These are phyloP conservation scores for Capsicum baccatum DNA, from an alignment of 257 asterid species.

Conservation along the genomic window DNA sequence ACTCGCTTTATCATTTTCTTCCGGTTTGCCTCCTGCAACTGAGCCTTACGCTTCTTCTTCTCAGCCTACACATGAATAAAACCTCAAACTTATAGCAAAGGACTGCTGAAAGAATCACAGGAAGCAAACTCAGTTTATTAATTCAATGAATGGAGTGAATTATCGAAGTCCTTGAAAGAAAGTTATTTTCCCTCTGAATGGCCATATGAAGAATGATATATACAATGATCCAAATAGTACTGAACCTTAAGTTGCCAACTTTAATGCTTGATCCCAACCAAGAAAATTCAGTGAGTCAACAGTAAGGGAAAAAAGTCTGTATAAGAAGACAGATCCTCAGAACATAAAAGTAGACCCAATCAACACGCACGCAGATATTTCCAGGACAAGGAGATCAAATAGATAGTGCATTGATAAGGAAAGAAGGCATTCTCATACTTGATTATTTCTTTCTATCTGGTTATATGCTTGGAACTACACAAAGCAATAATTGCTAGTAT, in stretches of 20 bases:
- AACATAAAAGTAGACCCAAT: not conserved
- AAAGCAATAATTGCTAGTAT: not conserved
- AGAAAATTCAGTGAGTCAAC: not conserved
- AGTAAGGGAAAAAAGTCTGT: not conserved
- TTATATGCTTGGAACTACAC: not conserved
- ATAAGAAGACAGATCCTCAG: not conserved
- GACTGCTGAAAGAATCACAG: not conserved
- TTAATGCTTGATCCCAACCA: not conserved
- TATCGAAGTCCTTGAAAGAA: not conserved
- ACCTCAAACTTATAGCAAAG: not conserved
- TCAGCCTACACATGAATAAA: constrained; percentile 53
- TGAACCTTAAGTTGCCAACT: not conserved
- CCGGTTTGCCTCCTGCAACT: constrained; percentile 76
- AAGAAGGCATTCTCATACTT: not conserved
- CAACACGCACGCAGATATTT: not conserved
- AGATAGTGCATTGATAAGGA: not conserved
- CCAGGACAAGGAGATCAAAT: not conserved
- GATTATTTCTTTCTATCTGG: not conserved
- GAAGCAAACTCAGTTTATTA: not conserved
- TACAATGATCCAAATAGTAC: not conserved
- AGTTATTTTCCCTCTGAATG: not conserved
- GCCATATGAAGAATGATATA: not conserved
- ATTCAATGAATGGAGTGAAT: not conserved
- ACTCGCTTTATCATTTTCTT: constrained; percentile 71
- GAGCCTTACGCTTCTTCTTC: constrained; percentile 77